A percentile compares a stretch with the other conserved stretches of the same genome.
Conservation (phyloP, 495 filamentous ascomycete genomes). For the Podospora fimiseda region DNA sequence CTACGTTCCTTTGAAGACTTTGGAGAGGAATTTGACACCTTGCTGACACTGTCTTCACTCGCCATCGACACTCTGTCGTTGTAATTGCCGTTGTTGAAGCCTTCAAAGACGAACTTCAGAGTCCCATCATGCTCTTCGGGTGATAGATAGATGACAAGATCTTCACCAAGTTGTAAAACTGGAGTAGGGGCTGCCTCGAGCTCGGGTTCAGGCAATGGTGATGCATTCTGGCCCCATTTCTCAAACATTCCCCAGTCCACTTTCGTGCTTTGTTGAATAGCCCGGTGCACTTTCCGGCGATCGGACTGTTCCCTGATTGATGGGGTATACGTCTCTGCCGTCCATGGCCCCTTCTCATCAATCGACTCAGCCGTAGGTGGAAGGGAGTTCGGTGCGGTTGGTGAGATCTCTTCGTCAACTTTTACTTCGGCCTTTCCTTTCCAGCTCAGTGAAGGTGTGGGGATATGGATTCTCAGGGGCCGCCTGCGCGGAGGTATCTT, state of each 20-base stretch:
- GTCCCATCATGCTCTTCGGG: constrained; percentile 18
- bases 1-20: background rate
- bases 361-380: background rate
- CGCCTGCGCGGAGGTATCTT: constrained; percentile 6
- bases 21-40: background rate
- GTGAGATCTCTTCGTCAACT: background rate
- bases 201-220: background rate
- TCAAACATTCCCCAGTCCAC: constrained; percentile 1
- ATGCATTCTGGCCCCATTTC: constrained; percentile 1
- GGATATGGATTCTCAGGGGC: constrained; percentile 8
- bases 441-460: constrained; percentile 3
- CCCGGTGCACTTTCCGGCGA: too few species aligned
- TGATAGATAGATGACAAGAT: constrained; percentile 37
- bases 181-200: constrained; percentile 19
- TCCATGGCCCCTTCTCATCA: background rate
- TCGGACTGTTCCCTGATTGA: background rate
- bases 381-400: background rate
- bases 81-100: constrained; percentile 25
- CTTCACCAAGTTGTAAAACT: constrained; percentile 37
- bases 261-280: too few species aligned
- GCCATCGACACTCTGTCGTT: background rate
- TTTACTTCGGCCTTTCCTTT: background rate
- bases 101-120: constrained; percentile 28
- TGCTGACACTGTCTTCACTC: background rate
- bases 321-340: background rate